Percentiles rank a stretch among this genome's conserved stretches.
Evolutionary conservation across 2,329 filamentous ascomycete species (phyloP).

Genomic region (Talaromyces sp.): DNA sequence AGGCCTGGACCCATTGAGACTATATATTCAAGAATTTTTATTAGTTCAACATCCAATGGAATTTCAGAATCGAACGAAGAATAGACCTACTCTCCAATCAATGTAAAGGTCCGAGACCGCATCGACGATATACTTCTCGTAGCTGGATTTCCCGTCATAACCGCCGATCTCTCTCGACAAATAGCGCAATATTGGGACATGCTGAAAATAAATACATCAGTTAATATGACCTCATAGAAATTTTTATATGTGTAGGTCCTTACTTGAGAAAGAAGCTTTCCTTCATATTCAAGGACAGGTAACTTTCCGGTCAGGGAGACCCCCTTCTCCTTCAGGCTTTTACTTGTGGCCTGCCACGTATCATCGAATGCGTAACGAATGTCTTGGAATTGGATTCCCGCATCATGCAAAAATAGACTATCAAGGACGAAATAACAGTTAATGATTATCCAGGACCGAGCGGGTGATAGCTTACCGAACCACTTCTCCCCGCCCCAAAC

Average conservation of each 20-base stretch:
- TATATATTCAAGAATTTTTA: background rate
- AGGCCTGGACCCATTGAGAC: constrained; percentile 22
- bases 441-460: background rate
- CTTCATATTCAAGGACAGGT: constrained; percentile 34
- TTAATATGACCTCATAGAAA: background rate
- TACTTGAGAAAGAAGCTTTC: constrained; percentile 21
- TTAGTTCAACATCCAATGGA: background rate
- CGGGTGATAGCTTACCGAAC: constrained; percentile 16
- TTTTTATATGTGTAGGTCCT: background rate
- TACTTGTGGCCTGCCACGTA: constrained; percentile 21
- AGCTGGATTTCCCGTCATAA: constrained; percentile 34
- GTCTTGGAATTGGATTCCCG: constrained; percentile 23
- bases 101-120: constrained; percentile 34
- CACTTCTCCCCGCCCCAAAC: constrained; percentile 24
- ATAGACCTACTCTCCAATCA: constrained; percentile 34
- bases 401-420: constrained; percentile 25
- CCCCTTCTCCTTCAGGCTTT: constrained; percentile 22
- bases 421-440: background rate
- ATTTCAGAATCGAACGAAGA: background rate
- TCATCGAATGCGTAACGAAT: constrained; percentile 24
- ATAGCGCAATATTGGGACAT: constrained; percentile 32
- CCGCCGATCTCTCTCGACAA: constrained; percentile 28
- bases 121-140: constrained; percentile 35
- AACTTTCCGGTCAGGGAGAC: constrained; percentile 27
- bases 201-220: constrained; percentile 11